These are phyloP conservation scores for Plectosphaerella cucumerina DNA, from an alignment of 2,329 filamentous ascomycete genomes.

Conservation along the genomic window DNA sequence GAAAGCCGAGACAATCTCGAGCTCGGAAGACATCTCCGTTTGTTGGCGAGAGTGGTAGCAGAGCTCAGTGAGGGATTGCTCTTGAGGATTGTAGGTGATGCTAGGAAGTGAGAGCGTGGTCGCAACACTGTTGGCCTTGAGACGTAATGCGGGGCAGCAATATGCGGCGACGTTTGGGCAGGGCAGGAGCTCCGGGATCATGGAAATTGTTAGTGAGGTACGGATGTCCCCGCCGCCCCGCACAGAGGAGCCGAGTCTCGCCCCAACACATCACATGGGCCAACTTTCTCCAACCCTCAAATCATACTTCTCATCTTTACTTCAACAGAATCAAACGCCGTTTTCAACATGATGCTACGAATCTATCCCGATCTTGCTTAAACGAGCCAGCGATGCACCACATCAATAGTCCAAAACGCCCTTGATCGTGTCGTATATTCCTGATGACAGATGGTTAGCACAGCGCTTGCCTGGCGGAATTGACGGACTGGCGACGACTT, in stretches of 20 bases:
- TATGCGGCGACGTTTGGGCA: conserved; percentile 7
- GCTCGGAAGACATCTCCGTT: conserved; percentile 29
- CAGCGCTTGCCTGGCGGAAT: not conserved
- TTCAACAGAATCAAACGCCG: no score
- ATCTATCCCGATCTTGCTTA: no score
- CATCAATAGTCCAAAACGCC: conserved; percentile 59
- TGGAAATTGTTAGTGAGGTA: conserved; percentile 8
- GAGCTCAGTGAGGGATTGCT: not conserved
- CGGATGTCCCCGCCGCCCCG: not conserved
- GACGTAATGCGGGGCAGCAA: conserved; percentile 12
- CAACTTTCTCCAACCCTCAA: no score
- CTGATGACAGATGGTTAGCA: conserved; percentile 36
- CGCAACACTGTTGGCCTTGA: conserved; percentile 6
- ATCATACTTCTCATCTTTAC: no score
- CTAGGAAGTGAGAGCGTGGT: not conserved
- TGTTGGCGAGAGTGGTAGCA: not conserved
- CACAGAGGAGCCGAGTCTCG: no score
- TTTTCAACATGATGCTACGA: no score
- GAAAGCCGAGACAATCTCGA: conserved; percentile 73
- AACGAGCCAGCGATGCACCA: no score
- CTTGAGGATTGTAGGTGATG: not conserved
- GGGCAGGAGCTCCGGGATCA: conserved; percentile 4
- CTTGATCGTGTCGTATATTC: conserved; percentile 69
- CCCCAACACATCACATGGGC: no score
- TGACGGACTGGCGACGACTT: no score